Evolutionary conservation across 495 filamentous ascomycete species (phyloP).

Genomic region (Penicillium ucsense): DNA sequence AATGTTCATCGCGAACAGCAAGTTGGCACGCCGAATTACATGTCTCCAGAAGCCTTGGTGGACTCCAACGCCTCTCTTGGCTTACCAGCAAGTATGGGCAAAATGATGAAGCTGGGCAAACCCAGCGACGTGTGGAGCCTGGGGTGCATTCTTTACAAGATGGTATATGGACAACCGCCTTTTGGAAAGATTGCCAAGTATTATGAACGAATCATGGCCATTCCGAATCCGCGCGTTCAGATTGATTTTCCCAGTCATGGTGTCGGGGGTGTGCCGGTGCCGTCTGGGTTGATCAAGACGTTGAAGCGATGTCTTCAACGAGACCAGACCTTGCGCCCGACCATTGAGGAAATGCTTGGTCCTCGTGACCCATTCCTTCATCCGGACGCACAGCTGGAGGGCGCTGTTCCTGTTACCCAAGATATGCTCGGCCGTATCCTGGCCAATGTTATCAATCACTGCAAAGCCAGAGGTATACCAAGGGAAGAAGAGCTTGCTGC

Average conservation of each 20-base stretch:
- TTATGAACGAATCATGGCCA: conserved; percentile 65
- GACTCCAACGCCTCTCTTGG: conserved; percentile 68
- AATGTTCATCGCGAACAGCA: conserved; percentile 95
- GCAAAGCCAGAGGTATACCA: conserved; percentile 54
- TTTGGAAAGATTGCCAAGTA: conserved; percentile 87
- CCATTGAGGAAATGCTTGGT: conserved; percentile 63
- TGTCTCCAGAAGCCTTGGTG: conserved; percentile 88
- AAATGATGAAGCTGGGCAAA: conserved; percentile 92
- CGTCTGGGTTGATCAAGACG: conserved; percentile 58
- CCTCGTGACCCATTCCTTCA: conserved; percentile 72
- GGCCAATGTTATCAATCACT: conserved; percentile 65
- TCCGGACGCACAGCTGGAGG: conserved; percentile 55
- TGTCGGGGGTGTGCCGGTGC: conserved; percentile 62
- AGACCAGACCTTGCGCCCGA: conserved; percentile 67
- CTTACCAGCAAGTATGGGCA: conserved; percentile 47
- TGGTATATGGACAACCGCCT: conserved; percentile 87
- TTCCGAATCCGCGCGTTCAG: conserved; percentile 74
- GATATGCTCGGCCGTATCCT: conserved; percentile 70
- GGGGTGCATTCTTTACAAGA: conserved; percentile 94
- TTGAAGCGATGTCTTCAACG: conserved; percentile 73
- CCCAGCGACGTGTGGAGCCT: conserved; percentile 93
- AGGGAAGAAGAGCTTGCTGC: conserved; percentile 58
- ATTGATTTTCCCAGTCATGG: conserved; percentile 75
- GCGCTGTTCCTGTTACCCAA: conserved; percentile 61
- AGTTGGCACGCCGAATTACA: conserved; percentile 95